phyloP scores from a whole-genome alignment of 164 flowering plant species.

The Protea cynaroides region DNA sequence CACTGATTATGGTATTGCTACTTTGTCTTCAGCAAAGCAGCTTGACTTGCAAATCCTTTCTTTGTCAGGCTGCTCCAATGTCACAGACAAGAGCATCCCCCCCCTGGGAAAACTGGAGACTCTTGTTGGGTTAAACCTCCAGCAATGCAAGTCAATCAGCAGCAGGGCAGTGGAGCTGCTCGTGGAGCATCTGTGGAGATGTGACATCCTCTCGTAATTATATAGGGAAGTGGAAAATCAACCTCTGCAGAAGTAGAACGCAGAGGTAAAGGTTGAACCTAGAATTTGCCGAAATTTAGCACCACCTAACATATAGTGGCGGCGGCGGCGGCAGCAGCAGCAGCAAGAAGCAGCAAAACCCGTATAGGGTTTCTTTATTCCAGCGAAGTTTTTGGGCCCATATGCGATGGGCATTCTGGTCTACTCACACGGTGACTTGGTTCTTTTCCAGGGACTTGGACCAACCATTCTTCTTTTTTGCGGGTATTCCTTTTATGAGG shows the following conservation, averaged over 20 bases:
- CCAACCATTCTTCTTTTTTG: slow-evolving; percentile 38
- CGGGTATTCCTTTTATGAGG: slow-evolving; percentile 34
- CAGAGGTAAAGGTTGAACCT: not conserved
- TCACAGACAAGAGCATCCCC: slow-evolving; percentile 44
- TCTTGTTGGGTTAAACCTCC: slow-evolving; percentile 69
- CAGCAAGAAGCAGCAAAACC: slow-evolving; percentile 6
- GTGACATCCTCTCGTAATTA: slow-evolving; percentile 58
- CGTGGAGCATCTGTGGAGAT: slow-evolving; percentile 48
- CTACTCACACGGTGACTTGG: slow-evolving; percentile 9
- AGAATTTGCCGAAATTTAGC: not conserved
- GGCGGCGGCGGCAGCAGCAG: not conserved
- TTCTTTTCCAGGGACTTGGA: slow-evolving; percentile 31
- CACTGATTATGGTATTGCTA: slow-evolving; percentile 51
- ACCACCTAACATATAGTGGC: slow-evolving; percentile 9
- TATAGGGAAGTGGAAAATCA: not conserved
- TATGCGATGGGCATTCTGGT: slow-evolving; percentile 26
- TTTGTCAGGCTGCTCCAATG: slow-evolving; percentile 45
- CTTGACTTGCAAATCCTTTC: slow-evolving; percentile 46
- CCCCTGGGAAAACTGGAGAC: slow-evolving; percentile 41
- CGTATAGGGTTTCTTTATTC: slow-evolving; percentile 15
- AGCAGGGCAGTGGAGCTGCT: slow-evolving; percentile 38
- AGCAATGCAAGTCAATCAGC: slow-evolving; percentile 53
- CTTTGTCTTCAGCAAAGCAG: slow-evolving; percentile 36
- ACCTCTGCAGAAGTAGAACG: not conserved
- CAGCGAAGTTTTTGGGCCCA: slow-evolving; percentile 39